Evolutionary conservation across 805 yeast genomes (phyloP).

Genomic region (Lipomyces chichibuensis): DNA sequence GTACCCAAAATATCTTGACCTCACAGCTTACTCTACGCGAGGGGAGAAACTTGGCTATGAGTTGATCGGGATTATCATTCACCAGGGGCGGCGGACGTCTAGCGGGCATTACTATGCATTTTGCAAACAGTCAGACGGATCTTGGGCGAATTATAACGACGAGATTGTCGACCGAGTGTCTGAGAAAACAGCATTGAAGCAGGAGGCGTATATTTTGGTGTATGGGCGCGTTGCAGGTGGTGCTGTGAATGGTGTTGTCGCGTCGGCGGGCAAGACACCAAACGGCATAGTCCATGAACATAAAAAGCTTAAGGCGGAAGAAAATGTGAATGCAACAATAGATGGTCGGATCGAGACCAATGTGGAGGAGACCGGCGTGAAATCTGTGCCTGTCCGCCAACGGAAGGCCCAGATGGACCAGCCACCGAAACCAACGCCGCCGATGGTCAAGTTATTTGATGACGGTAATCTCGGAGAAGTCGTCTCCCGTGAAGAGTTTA

Average conservation of each 20-base stretch:
- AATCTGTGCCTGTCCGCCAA: background rate
- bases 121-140: slow-evolving; percentile 87
- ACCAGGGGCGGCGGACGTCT: slow-evolving; percentile 89
- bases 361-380: background rate
- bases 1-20: slow-evolving; percentile 76
- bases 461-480: slow-evolving; percentile 22
- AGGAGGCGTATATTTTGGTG: slow-evolving; percentile 87
- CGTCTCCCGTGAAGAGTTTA: slow-evolving; percentile 23
- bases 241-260: background rate
- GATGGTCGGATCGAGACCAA: background rate
- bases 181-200: slow-evolving; percentile 73
- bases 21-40: slow-evolving; percentile 55
- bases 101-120: slow-evolving; percentile 93
- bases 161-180: slow-evolving; percentile 77
- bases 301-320: background rate
- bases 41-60: slow-evolving; percentile 55
- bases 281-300: background rate
- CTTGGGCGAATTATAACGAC: slow-evolving; percentile 95
- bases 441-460: slow-evolving; percentile 2
- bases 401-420: background rate
- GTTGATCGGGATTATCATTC: slow-evolving; percentile 82
- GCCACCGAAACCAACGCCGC: background rate
- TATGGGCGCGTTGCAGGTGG: slow-evolving; percentile 52
- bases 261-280: background rate
- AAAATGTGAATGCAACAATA: background rate